Conservation (phyloP, 768 basidiomycete species). For the Termitomyces sp. region DNA sequence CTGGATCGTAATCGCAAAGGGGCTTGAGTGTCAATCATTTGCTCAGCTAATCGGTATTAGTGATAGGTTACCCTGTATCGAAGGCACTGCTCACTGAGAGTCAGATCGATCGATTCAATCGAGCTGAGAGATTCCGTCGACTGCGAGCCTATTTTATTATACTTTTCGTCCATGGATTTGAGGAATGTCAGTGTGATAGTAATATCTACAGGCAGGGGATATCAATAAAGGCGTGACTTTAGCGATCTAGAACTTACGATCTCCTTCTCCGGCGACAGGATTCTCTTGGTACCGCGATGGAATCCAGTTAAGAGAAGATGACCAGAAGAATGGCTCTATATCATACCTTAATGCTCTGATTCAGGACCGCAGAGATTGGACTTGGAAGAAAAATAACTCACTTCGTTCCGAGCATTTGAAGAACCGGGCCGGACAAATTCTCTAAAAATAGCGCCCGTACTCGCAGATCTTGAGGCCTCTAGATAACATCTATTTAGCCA, state of each 20-base stretch:
- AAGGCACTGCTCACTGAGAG: conserved; percentile 11
- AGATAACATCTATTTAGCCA: conserved; percentile 2
- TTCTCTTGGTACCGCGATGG: conserved; percentile 60
- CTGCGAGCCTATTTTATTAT: not conserved
- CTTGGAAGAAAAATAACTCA: conserved; percentile 17
- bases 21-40: conserved; percentile 34
- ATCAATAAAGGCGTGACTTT: not conserved
- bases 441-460: conserved; percentile 49
- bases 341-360: conserved; percentile 32
- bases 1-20: conserved; percentile 30
- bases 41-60: conserved; percentile 15
- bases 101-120: conserved; percentile 8
- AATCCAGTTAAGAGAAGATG: conserved; percentile 63
- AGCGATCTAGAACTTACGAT: conserved; percentile 36
- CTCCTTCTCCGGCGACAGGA: conserved; percentile 30
- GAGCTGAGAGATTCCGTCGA: conserved; percentile 5
- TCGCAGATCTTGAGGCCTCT: conserved; percentile 32
- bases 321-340: conserved; percentile 66
- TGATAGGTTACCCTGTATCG: not conserved
- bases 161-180: conserved; percentile 30
- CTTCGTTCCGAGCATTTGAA: conserved; percentile 60
- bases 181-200: conserved; percentile 54
- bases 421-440: conserved; percentile 43
- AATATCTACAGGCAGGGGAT: conserved; percentile 35
- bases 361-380: not conserved